Evolutionary conservation across 2,329 filamentous ascomycete species (phyloP).

Genomic region (Neonectria faginata): DNA sequence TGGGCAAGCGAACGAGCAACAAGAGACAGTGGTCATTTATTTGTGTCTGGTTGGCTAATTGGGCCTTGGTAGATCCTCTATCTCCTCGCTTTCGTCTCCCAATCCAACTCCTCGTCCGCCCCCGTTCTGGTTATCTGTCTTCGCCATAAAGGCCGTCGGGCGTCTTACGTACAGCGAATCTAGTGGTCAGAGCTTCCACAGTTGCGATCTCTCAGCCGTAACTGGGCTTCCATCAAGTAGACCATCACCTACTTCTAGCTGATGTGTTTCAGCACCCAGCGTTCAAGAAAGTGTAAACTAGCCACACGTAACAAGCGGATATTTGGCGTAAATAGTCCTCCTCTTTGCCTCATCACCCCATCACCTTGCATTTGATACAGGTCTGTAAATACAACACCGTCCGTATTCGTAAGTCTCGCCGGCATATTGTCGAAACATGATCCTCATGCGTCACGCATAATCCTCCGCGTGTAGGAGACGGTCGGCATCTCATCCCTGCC

Average conservation of each 20-base stretch:
- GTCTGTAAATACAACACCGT: not conserved
- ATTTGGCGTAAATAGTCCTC: not conserved
- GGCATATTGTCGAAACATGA: slow-evolving; percentile 16
- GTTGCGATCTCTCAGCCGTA: not conserved
- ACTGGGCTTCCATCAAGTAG: not conserved
- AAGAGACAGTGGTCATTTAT: slow-evolving; percentile 33
- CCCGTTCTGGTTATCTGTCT: not conserved
- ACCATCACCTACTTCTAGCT: not conserved
- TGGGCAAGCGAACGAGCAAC: slow-evolving; percentile 10
- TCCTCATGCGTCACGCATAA: slow-evolving; percentile 22
- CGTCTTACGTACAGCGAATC: slow-evolving; percentile 7
- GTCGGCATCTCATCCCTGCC: slow-evolving; percentile 4
- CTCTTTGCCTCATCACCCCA: not conserved
- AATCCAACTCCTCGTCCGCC: not conserved
- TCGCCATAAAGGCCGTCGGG: slow-evolving; percentile 20
- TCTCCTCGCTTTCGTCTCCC: slow-evolving; percentile 8
- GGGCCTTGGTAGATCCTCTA: not conserved
- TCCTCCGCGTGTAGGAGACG: slow-evolving; percentile 20
- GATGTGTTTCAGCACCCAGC: not conserved
- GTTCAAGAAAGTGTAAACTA: not conserved
- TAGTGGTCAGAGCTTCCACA: slow-evolving; percentile 21
- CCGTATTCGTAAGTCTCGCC: not conserved
- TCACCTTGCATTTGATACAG: not conserved
- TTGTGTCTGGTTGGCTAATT: slow-evolving; percentile 31
- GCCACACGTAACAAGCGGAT: no score